Percentiles rank a stretch among this genome's conserved stretches.
Conservation (phyloP, 805 yeast genomes). For the Ogataea nonfermentans region DNA sequence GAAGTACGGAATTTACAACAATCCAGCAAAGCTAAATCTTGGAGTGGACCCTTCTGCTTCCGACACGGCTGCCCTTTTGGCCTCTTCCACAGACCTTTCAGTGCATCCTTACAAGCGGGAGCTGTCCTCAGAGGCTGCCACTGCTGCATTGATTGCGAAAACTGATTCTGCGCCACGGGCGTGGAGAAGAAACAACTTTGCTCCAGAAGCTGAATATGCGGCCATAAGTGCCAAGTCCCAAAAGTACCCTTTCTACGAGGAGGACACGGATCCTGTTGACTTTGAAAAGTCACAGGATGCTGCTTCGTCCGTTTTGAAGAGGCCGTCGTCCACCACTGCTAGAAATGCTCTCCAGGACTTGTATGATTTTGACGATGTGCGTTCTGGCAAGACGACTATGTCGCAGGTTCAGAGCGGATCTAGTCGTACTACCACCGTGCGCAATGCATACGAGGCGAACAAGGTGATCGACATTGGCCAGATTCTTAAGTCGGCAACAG, state of each 20-base stretch:
- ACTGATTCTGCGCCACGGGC: constrained; percentile 45
- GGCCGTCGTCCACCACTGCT: constrained; percentile 30
- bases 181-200: constrained; percentile 47
- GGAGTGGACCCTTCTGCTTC: constrained; percentile 72
- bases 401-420: constrained; percentile 26
- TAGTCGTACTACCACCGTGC: constrained; percentile 28
- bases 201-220: constrained; percentile 48
- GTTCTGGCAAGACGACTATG: constrained; percentile 38
- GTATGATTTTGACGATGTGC: constrained; percentile 43
- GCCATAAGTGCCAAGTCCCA: constrained; percentile 37
- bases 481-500: constrained; percentile 31
- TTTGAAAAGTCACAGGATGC: constrained; percentile 40
- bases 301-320: constrained; percentile 41
- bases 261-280: constrained; percentile 30
- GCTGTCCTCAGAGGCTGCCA: constrained; percentile 61
- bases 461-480: constrained; percentile 32
- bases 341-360: constrained; percentile 39
- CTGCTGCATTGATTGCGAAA: constrained; percentile 55
- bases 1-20: constrained; percentile 61
- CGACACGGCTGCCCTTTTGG: constrained; percentile 75
- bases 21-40: constrained; percentile 48
- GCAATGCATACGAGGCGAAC: constrained; percentile 30
- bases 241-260: constrained; percentile 31
- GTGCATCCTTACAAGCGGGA: constrained; percentile 64
- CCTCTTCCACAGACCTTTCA: constrained; percentile 62